Conservation (phyloP, 2,329 filamentous ascomycete genomes). For the Aphanocladium album region DNA sequence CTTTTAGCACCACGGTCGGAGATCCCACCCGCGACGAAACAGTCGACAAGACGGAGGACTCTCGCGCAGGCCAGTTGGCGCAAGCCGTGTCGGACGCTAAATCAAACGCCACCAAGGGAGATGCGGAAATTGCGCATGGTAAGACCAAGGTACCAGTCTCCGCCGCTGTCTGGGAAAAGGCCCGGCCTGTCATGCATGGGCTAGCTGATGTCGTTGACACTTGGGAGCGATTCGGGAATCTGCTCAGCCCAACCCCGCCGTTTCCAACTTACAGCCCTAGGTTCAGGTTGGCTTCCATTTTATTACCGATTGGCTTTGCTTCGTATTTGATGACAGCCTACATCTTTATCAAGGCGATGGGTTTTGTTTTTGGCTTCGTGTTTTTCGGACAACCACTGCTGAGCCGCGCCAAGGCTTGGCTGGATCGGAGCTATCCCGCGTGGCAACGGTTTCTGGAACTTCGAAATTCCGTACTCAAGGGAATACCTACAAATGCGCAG, state of each 20-base stretch:
- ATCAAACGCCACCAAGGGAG: conserved; percentile 25
- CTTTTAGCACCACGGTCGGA: conserved; percentile 65
- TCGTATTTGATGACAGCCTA: conserved; percentile 24
- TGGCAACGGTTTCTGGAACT: conserved; percentile 74
- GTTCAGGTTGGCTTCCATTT: conserved; percentile 47
- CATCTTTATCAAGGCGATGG: conserved; percentile 58
- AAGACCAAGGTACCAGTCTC: conserved; percentile 76
- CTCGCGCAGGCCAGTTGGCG: conserved; percentile 19
- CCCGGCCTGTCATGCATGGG: conserved; percentile 64
- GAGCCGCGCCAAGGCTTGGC: conserved; percentile 48
- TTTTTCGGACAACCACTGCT: conserved; percentile 81
- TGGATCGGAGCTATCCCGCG: conserved; percentile 59
- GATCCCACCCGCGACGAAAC: conserved; percentile 58
- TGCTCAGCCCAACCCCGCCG: conserved; percentile 58
- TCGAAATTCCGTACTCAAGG: conserved; percentile 71
- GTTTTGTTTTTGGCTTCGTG: conserved; percentile 63
- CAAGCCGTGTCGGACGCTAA: conserved; percentile 27
- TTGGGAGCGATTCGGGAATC: conserved; percentile 48
- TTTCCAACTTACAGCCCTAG: conserved; percentile 52
- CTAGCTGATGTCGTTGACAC: conserved; percentile 44
- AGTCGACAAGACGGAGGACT: not conserved
- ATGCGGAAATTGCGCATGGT: conserved; percentile 51
- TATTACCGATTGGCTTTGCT: conserved; percentile 35
- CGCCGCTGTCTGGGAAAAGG: conserved; percentile 70
- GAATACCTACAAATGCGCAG: conserved; percentile 82